Percentiles rank a stretch among this genome's conserved stretches.
phyloP scores from a whole-genome alignment of 805 yeast species.

The Cyberlindnera samutprakarnensis region DNA sequence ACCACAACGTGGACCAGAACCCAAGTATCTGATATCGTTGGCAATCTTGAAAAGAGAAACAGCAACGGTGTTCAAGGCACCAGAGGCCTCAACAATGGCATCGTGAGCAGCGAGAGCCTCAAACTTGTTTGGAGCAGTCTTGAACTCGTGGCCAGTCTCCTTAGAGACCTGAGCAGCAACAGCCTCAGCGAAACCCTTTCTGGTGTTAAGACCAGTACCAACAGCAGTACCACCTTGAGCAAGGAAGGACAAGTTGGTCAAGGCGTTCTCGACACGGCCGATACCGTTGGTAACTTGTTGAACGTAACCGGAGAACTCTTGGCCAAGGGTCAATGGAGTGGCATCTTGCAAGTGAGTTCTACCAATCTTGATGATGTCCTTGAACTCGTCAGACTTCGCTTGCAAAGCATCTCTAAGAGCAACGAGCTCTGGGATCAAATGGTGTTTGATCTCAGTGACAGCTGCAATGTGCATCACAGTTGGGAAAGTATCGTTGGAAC shows the following conservation, averaged over 20 bases:
- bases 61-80: constrained; percentile 94
- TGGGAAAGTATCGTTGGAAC: constrained; percentile 99
- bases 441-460: constrained; percentile 73
- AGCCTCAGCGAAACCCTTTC: constrained; percentile 77
- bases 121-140: constrained; percentile 96
- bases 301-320: constrained; percentile 95
- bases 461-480: constrained; percentile 99
- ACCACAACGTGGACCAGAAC: constrained; percentile 99
- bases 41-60: constrained; percentile 93
- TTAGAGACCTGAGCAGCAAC: constrained; percentile 81
- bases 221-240: constrained; percentile 99
- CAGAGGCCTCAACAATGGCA: constrained; percentile 95
- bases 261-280: constrained; percentile 68
- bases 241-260: constrained; percentile 69
- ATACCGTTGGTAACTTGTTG: constrained; percentile 91
- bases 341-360: constrained; percentile 99
- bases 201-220: constrained; percentile 97
- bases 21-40: constrained; percentile 95
- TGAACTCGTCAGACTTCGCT: constrained; percentile 75
- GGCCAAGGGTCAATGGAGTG: constrained; percentile 95
- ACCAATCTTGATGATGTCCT: constrained; percentile 91
- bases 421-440: constrained; percentile 74
- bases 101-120: constrained; percentile 99
- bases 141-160: constrained; percentile 82
- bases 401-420: constrained; percentile 72